A percentile compares a stretch with the other conserved stretches of the same genome.
Conservation (phyloP, 2,329 filamentous ascomycete species). For the Tolypocladium endophyticum region DNA sequence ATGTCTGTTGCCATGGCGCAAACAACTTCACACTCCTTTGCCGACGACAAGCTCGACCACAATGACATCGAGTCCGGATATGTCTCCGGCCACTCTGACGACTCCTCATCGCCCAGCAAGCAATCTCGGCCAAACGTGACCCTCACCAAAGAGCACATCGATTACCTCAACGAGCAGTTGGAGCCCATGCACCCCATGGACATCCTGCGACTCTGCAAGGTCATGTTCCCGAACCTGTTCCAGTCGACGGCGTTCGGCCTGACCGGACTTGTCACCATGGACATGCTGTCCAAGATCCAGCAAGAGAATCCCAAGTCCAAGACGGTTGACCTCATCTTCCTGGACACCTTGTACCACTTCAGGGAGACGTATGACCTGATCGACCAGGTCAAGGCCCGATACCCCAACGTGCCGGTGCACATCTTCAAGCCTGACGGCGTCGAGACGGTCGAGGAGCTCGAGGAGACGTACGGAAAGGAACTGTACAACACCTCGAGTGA, state of each 20-base stretch:
- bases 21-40: constrained; percentile 27
- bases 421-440: constrained; percentile 78
- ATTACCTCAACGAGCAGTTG: constrained; percentile 83
- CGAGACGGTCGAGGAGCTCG: constrained; percentile 66
- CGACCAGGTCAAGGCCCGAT: constrained; percentile 62
- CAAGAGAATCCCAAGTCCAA: constrained; percentile 48
- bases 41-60: constrained; percentile 29
- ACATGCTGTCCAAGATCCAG: constrained; percentile 73
- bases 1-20: constrained; percentile 12
- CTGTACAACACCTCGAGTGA: constrained; percentile 81
- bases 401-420: constrained; percentile 73
- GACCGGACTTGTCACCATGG: constrained; percentile 70
- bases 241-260: constrained; percentile 78
- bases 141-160: constrained; percentile 80
- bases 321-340: constrained; percentile 61
- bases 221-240: constrained; percentile 80
- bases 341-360: constrained; percentile 79
- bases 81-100: constrained; percentile 42
- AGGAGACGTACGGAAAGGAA: constrained; percentile 66
- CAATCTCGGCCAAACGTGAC: constrained; percentile 59
- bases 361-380: constrained; percentile 64
- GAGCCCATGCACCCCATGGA: constrained; percentile 83
- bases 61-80: constrained; percentile 71
- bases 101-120: constrained; percentile 22
- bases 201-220: constrained; percentile 84